Conservation (phyloP, 495 filamentous ascomycete genomes). For the Hypoxylon subgilvum region DNA sequence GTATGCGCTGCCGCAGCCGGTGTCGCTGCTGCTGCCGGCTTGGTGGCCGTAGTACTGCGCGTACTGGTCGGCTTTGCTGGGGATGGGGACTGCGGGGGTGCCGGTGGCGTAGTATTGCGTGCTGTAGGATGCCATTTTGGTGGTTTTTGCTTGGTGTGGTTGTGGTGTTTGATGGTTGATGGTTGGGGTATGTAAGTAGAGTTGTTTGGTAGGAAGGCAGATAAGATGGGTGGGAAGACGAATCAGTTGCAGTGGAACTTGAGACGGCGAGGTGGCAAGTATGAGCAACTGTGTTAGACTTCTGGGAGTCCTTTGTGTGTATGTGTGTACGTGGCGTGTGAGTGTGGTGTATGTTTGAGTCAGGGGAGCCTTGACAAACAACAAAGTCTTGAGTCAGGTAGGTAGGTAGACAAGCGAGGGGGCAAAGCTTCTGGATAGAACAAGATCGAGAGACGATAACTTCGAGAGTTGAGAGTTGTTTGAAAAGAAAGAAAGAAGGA, state of each 20-base stretch:
- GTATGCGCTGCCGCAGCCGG: slow-evolving; percentile 40
- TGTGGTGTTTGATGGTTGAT: neutral
- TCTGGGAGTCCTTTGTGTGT: slow-evolving; percentile 29
- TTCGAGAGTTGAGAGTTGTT: slow-evolving; percentile 21
- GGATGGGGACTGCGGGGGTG: slow-evolving; percentile 31
- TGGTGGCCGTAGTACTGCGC: slow-evolving; percentile 59
- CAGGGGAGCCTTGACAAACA: slow-evolving; percentile 34
- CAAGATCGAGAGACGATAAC: slow-evolving; percentile 15
- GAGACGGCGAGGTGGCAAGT: slow-evolving; percentile 21
- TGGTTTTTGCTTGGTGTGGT: slow-evolving; percentile 16
- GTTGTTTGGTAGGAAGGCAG: slow-evolving; percentile 16
- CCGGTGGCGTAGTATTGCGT: slow-evolving; percentile 58
- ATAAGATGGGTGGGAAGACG: neutral
- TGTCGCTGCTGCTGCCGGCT: slow-evolving; percentile 61
- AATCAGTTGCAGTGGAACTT: slow-evolving; percentile 8
- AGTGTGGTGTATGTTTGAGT: slow-evolving; percentile 16
- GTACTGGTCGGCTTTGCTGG: slow-evolving; percentile 52
- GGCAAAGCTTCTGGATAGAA: slow-evolving; percentile 12
- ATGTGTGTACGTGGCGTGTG: slow-evolving; percentile 5
- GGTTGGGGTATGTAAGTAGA: neutral
- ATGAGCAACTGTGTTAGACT: slow-evolving; percentile 30
- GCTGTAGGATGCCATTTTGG: slow-evolving; percentile 60
- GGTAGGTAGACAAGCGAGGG: slow-evolving; percentile 25
- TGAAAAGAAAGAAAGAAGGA: slow-evolving; percentile 33
- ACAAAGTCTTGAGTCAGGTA: no score